Evolutionary conservation across 108 stramenopile genomes (phyloP), one percentile per base, ranked within the genome.

Genomic region (Tribonema minus): DNA sequence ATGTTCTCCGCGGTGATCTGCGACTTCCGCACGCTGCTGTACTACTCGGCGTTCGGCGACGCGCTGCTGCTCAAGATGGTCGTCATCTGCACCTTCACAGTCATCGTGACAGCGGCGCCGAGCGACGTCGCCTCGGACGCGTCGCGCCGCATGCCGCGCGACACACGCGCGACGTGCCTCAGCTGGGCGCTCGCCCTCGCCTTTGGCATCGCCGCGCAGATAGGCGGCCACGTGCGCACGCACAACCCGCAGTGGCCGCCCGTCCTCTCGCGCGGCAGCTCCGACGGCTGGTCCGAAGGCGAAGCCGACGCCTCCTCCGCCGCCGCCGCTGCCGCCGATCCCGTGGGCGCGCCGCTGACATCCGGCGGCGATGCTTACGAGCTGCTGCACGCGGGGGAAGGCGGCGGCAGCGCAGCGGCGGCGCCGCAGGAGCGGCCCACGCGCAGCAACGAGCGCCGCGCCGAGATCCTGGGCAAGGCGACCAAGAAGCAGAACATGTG

Each of bases 31-130:
- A 70, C 69, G 23, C 80, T 81, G 6, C 70, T 81, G 37, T 70
- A 71, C 30, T 70, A 70, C 69, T 71, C 70, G 20, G 80, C 80
- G 2, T 81, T 81, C 63, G 80, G 80, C n/a, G 80, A 81, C 71
- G 80, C 69, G 1, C 80, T 81, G n/a, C 70, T 81, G 1, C 70
- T 81, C 23, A 70, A 81, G 63, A 81, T 81, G 80, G 80, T 81
- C 23, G 80, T 70, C 23, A 81, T 81, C 61, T 81, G 80, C 70
- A 70, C 70, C 35, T 81, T 81, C 65, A 70, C 80, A 30, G 80
- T 64, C 0, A 46, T 54, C 46, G 20, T 20, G 9, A 20, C 46
- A 54, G 46, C 46, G 46, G 15, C 9, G 46, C 46, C 46, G 9
- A 9, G 46, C 20, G 46, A 54, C 46, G 20, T 54, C 46, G 20